Base-by-base conservation (phyloP, 73 alveolate genomes). In the Paramecium sonneborni region DNA sequence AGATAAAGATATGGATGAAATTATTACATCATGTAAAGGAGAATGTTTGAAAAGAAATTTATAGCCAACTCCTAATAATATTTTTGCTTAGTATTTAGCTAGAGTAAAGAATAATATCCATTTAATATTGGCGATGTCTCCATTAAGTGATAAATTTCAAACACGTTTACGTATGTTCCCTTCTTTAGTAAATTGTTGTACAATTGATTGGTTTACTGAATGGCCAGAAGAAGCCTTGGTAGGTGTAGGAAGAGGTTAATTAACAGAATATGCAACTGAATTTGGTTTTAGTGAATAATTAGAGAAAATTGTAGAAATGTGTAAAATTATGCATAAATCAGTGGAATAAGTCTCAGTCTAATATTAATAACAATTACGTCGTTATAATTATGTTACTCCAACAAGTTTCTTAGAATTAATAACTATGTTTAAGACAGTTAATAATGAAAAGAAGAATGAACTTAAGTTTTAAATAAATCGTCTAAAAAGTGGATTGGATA, bases 111-210 rank as follows among this genome's bases (percentile, higher is more conserved):
- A 95, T 30, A 98, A 98, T 93, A 97, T 99, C 74, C 99, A 99
- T 93, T 96, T 98, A 57, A 97, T 98, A 20, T 82, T 99, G 82
- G 99, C 99, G 3, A 97, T 99, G 99, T 95, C 99, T 18, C 99
- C 99, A 0, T 94, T 99, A 28, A 99, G 99, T 24, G 98, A 96
- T 44, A 95, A 97, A 39, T 99, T 99, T 95, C 89, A 97, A 2
- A 96, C 98, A 35, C 95, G 99, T 67, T 95, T 98, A 10, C 97
- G 99, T 74, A 99, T 97, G 99, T 99, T 98, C 99, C 99, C 99
- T n/a, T 98, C 99, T 35, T 96, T 98, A 55, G 99, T 98, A 30
- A 98, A 98, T 89, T 97, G 99, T 92, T 97, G 99, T 93, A 97
- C 99, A 72, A 96, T 98, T 46, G 99, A 96, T 95, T 97, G 98